Percentiles rank a stretch among this genome's conserved stretches.
Evolutionary conservation across 306 rosid species (phyloP).

Genomic region (Lathyrus aphaca): DNA sequence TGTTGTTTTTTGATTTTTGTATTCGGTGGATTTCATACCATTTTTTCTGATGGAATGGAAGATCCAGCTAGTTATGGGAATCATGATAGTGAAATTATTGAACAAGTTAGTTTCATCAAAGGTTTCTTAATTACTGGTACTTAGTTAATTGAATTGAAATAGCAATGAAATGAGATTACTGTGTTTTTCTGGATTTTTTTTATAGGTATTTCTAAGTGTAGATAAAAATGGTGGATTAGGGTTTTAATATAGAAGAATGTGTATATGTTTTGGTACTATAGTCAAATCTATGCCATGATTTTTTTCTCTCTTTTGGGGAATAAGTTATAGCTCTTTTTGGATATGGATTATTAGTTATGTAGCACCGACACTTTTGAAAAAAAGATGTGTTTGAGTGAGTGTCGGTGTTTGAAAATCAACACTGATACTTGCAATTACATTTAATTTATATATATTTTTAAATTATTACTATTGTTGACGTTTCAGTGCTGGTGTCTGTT

Average conservation of each 20-base stretch:
- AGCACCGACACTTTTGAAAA: too few species aligned
- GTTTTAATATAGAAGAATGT: background rate
- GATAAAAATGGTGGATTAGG: background rate
- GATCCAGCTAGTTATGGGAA: conserved; percentile 60
- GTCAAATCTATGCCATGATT: background rate
- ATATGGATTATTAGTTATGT: background rate
- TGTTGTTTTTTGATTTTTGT: conserved; percentile 51
- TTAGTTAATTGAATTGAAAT: background rate
- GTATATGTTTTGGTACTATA: background rate
- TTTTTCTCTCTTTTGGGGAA: background rate
- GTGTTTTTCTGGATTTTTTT: background rate
- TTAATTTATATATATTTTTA: too few species aligned
- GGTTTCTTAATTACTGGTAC: background rate
- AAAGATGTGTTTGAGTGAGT: too few species aligned
- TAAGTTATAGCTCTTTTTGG: background rate
- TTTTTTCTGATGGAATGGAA: conserved; percentile 74
- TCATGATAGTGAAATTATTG: conserved; percentile 51
- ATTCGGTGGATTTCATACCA: conserved; percentile 41
- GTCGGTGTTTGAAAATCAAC: too few species aligned
- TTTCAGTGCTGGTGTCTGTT: too few species aligned
- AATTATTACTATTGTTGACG: too few species aligned
- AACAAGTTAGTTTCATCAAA: conserved; percentile 62
- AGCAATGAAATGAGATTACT: background rate
- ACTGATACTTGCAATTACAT: too few species aligned
- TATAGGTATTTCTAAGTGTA: background rate